Percentiles rank a stretch among this genome's conserved stretches.
These are phyloP conservation scores for Cutaneotrichosporon cutaneum DNA, from an alignment of 1,284 basidiomycete species.

Conservation along the genomic window DNA sequence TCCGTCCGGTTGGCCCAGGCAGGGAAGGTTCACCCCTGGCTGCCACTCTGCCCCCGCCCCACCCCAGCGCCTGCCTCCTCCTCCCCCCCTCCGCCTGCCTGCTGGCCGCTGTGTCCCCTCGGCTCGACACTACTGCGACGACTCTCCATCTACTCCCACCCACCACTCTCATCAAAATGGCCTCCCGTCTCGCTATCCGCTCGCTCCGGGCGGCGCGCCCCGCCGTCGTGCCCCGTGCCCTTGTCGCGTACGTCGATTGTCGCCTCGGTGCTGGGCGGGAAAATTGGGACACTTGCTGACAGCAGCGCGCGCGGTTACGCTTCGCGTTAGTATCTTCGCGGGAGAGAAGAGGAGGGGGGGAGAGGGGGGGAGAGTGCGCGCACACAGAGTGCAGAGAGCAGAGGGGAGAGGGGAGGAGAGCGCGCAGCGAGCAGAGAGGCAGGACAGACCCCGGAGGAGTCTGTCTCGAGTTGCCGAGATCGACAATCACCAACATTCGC, in stretches of 20 bases:
- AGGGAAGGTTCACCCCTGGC: too few relatives aligned
- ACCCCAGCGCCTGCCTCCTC: not conserved
- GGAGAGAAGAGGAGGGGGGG: not conserved
- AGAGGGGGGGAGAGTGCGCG: not conserved
- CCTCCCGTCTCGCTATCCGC: constrained; percentile 53
- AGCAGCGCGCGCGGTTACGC: constrained; percentile 44
- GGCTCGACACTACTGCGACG: not conserved
- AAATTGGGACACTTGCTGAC: constrained; percentile 1
- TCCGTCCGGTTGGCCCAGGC: not conserved
- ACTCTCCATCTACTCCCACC: constrained; percentile 16
- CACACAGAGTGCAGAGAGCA: constrained; percentile 2
- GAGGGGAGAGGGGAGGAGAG: not conserved
- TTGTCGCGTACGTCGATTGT: constrained; percentile 18
- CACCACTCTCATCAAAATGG: constrained; percentile 44
- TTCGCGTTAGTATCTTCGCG: constrained; percentile 37
- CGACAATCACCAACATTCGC: constrained; percentile 6
- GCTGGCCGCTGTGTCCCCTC: not conserved
- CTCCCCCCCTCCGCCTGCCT: not conserved
- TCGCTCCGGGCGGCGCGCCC: constrained; percentile 48
- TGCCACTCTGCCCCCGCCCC: constrained; percentile 10
- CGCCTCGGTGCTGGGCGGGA: not conserved
- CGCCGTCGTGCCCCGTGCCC: constrained; percentile 43
- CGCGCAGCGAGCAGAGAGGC: not conserved
- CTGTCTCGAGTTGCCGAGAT: not conserved
- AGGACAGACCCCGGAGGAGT: not conserved